phyloP scores from a whole-genome alignment of 495 filamentous ascomycete species.

The Clohesyomyces aquaticus region DNA sequence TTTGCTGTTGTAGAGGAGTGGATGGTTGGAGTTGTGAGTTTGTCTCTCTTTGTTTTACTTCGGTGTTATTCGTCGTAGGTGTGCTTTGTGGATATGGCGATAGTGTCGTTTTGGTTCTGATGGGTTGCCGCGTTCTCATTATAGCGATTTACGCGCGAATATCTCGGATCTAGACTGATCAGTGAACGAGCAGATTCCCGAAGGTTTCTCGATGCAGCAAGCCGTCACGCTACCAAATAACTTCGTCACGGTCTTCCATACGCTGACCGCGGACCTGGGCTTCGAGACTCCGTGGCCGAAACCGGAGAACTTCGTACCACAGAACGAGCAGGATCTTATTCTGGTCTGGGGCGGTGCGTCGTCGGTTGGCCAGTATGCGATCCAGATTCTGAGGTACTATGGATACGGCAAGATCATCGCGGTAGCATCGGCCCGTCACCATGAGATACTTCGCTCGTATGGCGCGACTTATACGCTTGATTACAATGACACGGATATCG shows the following conservation, averaged over 20 bases:
- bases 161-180: constrained; percentile 37
- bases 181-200: constrained; percentile 45
- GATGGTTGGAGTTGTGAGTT: constrained; percentile 45
- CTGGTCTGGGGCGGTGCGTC: constrained; percentile 60
- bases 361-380: constrained; percentile 54
- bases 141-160: too few relatives aligned
- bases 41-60: neutral
- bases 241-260: constrained; percentile 57
- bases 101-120: too few relatives aligned
- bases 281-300: constrained; percentile 53
- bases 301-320: constrained; percentile 44
- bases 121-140: too few relatives aligned
- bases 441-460: constrained; percentile 46
- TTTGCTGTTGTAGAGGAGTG: constrained; percentile 26
- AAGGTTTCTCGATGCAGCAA: constrained; percentile 47
- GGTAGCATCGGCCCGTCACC: constrained; percentile 54
- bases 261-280: constrained; percentile 43
- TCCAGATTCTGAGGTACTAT: constrained; percentile 56
- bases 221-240: constrained; percentile 58
- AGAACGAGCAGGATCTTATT: constrained; percentile 44
- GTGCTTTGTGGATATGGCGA: too few relatives aligned
- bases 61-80: too few relatives aligned
- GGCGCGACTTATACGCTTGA: constrained; percentile 56
- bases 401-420: constrained; percentile 55
- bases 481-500: constrained; percentile 47